These are phyloP conservation scores for Corymbia calophylla DNA, from an alignment of 441 rosid genomes.

Conservation along the genomic window DNA sequence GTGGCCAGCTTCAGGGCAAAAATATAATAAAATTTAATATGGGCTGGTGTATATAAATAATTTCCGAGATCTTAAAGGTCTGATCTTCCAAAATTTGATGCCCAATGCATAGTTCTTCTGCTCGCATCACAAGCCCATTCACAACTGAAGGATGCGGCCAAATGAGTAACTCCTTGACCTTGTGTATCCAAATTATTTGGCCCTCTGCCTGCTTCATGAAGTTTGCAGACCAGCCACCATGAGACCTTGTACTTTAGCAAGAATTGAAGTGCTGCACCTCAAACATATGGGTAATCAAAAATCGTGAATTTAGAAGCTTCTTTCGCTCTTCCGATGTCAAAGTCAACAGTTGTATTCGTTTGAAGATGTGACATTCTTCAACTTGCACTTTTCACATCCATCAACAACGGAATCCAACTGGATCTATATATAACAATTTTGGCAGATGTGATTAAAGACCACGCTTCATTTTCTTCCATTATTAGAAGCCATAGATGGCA, in stretches of 20 bases:
- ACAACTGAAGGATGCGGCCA: conserved; percentile 58
- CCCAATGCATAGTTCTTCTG: conserved; percentile 72
- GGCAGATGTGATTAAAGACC: conserved; percentile 33
- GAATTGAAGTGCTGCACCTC: conserved; percentile 27
- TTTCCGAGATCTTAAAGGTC: not conserved
- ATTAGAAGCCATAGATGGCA: conserved; percentile 8
- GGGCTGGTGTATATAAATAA: not conserved
- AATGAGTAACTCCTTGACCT: conserved; percentile 55
- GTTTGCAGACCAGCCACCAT: conserved; percentile 41
- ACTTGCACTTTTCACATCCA: conserved; percentile 34
- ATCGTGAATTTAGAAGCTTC: conserved; percentile 1
- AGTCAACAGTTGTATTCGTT: not conserved
- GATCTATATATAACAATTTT: conserved; percentile 19
- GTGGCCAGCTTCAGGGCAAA: not conserved
- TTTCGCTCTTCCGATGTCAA: conserved; percentile 1
- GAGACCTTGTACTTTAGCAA: conserved; percentile 37
- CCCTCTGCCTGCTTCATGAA: conserved; percentile 43
- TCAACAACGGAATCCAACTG: conserved; percentile 22
- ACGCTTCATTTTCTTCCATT: conserved; percentile 13
- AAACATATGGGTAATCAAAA: not conserved
- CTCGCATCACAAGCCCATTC: conserved; percentile 56
- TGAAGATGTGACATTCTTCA: conserved; percentile 19
- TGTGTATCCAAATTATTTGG: conserved; percentile 32
- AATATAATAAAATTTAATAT: not conserved
- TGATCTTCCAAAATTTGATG: conserved; percentile 57